Conservation (phyloP, 2,329 filamentous ascomycete species). For the Lasiodiplodia sp. region DNA sequence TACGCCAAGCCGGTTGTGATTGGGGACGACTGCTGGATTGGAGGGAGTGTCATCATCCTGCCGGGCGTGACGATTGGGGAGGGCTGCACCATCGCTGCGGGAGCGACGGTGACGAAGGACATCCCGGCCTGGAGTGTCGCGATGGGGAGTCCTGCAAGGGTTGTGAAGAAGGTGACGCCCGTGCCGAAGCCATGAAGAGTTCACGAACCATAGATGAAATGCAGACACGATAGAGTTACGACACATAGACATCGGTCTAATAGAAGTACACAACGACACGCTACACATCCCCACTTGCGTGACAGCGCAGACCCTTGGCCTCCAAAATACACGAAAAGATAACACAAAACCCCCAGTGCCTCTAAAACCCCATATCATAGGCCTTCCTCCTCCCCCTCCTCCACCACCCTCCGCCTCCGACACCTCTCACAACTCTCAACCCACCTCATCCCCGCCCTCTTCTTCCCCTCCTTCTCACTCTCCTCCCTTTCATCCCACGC, state of each 20-base stretch:
- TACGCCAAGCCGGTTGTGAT: constrained; percentile 58
- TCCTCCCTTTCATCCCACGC: not conserved
- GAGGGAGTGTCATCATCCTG: constrained; percentile 64
- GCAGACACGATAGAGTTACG: not conserved
- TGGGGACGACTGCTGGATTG: constrained; percentile 55
- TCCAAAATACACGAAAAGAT: not conserved
- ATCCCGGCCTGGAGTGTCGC: constrained; percentile 68
- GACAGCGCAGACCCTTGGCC: too few species aligned
- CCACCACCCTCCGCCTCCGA: too few species aligned
- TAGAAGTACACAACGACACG: too few species aligned
- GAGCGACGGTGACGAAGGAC: constrained; percentile 81
- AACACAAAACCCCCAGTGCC: too few species aligned
- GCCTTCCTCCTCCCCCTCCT: too few species aligned
- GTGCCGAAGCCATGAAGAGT: constrained; percentile 26
- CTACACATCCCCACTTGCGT: too few species aligned
- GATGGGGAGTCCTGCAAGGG: constrained; percentile 70
- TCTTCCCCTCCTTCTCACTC: not conserved
- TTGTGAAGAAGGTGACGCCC: constrained; percentile 53
- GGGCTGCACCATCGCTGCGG: constrained; percentile 77
- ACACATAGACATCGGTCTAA: not conserved
- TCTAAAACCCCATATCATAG: not conserved
- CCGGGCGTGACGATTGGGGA: constrained; percentile 80
- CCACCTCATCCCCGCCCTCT: not conserved
- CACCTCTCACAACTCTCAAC: not conserved
- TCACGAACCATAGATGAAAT: not conserved